A percentile compares a stretch with the other conserved stretches of the same genome.
Conservation (phyloP, 2,329 filamentous ascomycete species). For the Cladosporium sp. region DNA sequence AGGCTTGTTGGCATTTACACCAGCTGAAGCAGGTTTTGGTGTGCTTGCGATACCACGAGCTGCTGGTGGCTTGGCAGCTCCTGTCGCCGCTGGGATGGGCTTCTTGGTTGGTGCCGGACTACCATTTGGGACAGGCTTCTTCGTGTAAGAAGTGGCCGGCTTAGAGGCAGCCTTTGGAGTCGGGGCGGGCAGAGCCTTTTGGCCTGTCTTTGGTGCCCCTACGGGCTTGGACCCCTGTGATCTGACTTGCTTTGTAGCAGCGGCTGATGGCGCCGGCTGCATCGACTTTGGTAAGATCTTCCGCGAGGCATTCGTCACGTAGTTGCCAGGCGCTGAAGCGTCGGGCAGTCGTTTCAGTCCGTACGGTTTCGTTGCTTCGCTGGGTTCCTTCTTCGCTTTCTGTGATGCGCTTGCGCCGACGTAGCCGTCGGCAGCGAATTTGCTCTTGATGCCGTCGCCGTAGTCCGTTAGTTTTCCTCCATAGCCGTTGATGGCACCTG, state of each 20-base stretch:
- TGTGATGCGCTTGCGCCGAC: conserved; percentile 19
- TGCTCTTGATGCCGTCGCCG: conserved; percentile 33
- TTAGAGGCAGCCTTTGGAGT: background rate
- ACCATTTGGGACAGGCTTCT: background rate
- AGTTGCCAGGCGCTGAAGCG: conserved; percentile 14
- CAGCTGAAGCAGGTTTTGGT: conserved; percentile 13
- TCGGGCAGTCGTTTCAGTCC: conserved; percentile 20
- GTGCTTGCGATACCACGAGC: background rate
- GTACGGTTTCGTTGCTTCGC: conserved; percentile 21
- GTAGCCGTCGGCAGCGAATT: conserved; percentile 35
- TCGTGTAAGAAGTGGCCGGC: background rate
- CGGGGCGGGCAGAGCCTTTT: conserved; percentile 22
- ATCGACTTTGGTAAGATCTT: conserved; percentile 3
- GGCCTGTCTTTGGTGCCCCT: conserved; percentile 10
- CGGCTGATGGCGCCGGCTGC: conserved; percentile 9
- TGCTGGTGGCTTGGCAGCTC: background rate
- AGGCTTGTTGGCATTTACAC: conserved; percentile 17
- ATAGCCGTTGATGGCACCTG: conserved; percentile 36
- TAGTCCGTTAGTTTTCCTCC: conserved; percentile 39
- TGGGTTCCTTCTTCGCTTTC: conserved; percentile 14
- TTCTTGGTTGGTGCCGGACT: conserved; percentile 1
- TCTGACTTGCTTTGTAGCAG: conserved; percentile 15
- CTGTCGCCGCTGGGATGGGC: conserved; percentile 6
- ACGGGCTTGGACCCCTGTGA: conserved; percentile 2
- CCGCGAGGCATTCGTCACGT: conserved; percentile 18